Conservation (phyloP, 768 basidiomycete genomes). For the Boletus reticuloceps region DNA sequence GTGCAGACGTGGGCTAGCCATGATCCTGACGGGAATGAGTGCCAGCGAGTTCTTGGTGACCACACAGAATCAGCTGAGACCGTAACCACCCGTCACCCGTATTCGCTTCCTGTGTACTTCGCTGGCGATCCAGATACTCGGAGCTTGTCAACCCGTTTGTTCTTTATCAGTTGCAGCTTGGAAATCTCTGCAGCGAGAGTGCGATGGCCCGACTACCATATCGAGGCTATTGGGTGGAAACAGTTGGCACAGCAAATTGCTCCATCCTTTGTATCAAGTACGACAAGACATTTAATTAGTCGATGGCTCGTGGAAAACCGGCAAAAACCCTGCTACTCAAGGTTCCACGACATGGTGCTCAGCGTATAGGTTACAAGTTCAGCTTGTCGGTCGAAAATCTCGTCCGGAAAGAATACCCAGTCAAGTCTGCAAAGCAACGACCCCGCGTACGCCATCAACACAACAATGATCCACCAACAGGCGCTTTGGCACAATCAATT, state of each 20-base stretch:
- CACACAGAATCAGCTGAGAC: conserved; percentile 9
- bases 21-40: conserved; percentile 3
- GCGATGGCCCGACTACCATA: conserved; percentile 8
- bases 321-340: conserved; percentile 56
- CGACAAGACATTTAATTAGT: background rate
- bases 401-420: conserved; percentile 46
- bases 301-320: conserved; percentile 43
- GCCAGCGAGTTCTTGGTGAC: background rate
- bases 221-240: background rate
- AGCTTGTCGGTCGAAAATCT: conserved; percentile 54
- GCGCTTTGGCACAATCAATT: conserved; percentile 56
- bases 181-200: too few species aligned
- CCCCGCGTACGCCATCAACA: conserved; percentile 47
- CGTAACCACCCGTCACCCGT: conserved; percentile 7
- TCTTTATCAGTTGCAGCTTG: too few species aligned
- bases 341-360: conserved; percentile 75
- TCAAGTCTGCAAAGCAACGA: conserved; percentile 44
- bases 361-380: conserved; percentile 64
- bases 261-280: background rate
- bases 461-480: conserved; percentile 46
- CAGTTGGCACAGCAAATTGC: background rate
- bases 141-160: too few species aligned
- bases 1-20: conserved; percentile 16
- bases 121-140: background rate
- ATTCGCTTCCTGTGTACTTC: background rate